phyloP scores from a whole-genome alignment of 2,329 filamentous ascomycete species.

The Pestalotiopsis sp. region DNA sequence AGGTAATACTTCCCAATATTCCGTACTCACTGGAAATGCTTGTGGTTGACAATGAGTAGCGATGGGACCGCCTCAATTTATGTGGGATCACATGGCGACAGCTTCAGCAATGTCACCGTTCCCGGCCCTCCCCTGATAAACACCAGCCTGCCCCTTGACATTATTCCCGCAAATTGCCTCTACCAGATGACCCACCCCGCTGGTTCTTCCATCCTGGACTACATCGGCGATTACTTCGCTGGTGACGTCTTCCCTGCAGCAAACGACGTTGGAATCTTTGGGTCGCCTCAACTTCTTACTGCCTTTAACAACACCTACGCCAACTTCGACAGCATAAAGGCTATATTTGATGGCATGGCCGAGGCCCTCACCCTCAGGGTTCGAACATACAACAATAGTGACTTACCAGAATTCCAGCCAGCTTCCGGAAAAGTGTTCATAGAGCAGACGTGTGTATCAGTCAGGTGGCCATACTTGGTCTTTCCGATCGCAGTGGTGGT shows the following conservation, averaged over 20 bases:
- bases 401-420: background rate
- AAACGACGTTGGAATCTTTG: background rate
- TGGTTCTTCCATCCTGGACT: background rate
- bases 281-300: background rate
- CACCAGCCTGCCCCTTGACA: background rate
- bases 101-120: background rate
- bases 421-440: background rate
- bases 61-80: background rate
- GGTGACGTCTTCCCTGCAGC: background rate
- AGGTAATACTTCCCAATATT: background rate
- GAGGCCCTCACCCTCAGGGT: background rate
- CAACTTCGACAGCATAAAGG: background rate
- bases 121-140: background rate
- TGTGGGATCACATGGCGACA: too few species aligned
- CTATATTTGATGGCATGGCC: background rate
- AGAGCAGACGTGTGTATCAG: conserved; percentile 8
- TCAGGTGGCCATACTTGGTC: conserved; percentile 4
- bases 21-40: background rate
- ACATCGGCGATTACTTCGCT: background rate
- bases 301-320: background rate
- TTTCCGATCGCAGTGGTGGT: background rate
- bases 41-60: background rate
- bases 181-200: background rate
- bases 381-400: background rate
- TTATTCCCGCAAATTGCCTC: background rate